A percentile compares a stretch with the other conserved stretches of the same genome.
These are phyloP conservation scores for Prillingera fragicola DNA, from an alignment of 1,284 basidiomycete species.

Conservation along the genomic window DNA sequence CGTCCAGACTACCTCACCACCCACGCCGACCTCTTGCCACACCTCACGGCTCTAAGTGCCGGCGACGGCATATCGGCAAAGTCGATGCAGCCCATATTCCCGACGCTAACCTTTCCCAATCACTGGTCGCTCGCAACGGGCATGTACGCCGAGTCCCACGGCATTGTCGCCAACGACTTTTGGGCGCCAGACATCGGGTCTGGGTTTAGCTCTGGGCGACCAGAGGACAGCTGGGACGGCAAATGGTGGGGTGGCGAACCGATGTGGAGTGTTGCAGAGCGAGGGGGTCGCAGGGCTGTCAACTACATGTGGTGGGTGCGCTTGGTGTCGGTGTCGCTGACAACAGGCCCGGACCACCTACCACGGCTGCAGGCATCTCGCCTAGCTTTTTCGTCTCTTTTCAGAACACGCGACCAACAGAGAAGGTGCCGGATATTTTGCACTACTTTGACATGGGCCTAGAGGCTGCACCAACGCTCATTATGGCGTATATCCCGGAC, in stretches of 20 bases:
- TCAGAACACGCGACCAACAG: constrained; percentile 4
- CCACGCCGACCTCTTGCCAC: constrained; percentile 10
- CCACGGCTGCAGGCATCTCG: constrained; percentile 59
- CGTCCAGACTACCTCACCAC: constrained; percentile 23
- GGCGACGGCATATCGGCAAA: constrained; percentile 66
- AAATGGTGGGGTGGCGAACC: constrained; percentile 85
- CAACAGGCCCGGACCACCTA: constrained; percentile 71
- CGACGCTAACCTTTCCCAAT: constrained; percentile 87
- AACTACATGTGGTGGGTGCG: constrained; percentile 78
- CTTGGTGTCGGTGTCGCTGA: background rate
- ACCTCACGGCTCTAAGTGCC: constrained; percentile 20
- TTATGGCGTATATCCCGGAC: constrained; percentile 58
- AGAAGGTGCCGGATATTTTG: constrained; percentile 68
- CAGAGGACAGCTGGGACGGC: constrained; percentile 59
- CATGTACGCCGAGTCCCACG: constrained; percentile 77
- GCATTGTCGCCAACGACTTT: constrained; percentile 87
- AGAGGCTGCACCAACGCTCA: constrained; percentile 65
- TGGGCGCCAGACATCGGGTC: constrained; percentile 62
- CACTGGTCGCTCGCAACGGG: constrained; percentile 86
- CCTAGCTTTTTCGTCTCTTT: constrained; percentile 67
- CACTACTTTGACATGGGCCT: constrained; percentile 70
- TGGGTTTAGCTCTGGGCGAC: constrained; percentile 52
- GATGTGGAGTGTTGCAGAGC: constrained; percentile 80
- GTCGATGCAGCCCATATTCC: constrained; percentile 77
- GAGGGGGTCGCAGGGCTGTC: constrained; percentile 66